A percentile compares a stretch with the other conserved stretches of the same genome.
These are phyloP conservation scores for Solanum pennellii DNA, from an alignment of 257 asterid genomes.

Conservation along the genomic window DNA sequence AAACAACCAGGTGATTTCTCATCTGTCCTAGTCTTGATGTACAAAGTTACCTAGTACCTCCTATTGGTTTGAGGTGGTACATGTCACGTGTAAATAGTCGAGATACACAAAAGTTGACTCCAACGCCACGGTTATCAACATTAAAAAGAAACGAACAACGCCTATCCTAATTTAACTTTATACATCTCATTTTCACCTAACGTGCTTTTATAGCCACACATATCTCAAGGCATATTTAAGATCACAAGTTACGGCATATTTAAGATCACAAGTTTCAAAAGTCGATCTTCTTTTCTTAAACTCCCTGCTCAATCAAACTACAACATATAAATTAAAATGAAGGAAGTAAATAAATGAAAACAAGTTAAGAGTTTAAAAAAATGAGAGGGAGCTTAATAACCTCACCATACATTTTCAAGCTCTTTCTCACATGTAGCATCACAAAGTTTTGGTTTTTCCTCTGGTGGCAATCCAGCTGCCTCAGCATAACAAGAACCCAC, in stretches of 20 bases:
- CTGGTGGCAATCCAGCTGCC: conserved; percentile 94
- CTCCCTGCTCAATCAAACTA: background rate
- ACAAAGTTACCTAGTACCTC: background rate
- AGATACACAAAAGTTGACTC: background rate
- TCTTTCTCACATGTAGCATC: conserved; percentile 76
- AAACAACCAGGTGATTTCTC: background rate
- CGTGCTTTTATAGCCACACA: background rate
- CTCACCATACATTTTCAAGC: conserved; percentile 94
- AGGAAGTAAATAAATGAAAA: background rate
- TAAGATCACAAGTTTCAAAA: background rate
- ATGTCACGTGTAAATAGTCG: background rate
- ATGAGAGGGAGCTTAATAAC: conserved; percentile 29
- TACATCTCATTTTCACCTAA: background rate
- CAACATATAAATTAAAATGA: background rate
- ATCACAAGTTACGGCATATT: background rate
- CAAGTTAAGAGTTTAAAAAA: too few relatives aligned
- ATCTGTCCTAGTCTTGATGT: background rate
- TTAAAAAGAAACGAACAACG: background rate
- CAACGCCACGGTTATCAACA: background rate
- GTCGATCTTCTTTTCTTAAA: background rate
- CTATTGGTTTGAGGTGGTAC: background rate
- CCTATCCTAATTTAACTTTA: background rate
- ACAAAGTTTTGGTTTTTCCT: conserved; percentile 79
- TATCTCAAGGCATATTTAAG: background rate
- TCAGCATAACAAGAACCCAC: conserved; percentile 24